Base-by-base conservation (phyloP, 495 filamentous ascomycete species). In the Immersiella caudata region DNA sequence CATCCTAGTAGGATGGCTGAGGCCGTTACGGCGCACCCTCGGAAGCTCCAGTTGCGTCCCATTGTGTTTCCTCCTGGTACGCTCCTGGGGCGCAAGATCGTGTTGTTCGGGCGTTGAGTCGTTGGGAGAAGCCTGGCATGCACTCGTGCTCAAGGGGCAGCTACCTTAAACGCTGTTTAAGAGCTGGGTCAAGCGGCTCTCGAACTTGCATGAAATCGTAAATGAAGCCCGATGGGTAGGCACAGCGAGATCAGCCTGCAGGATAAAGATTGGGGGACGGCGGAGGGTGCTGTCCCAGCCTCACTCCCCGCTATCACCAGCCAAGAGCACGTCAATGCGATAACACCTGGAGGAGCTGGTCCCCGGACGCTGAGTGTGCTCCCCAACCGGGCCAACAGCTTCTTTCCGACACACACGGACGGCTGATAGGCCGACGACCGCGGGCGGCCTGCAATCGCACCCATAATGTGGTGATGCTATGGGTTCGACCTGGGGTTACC, bases 181-280 rank as follows among this genome's bases (percentile, higher is more conserved):
- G 33, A 14, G 29, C 21, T 27, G 51, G 14, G 51, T n/a, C 21
- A 25, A 29, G 51, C 21, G 55, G 64, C 57, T 59, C 64, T 55
- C 21, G 64, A 40, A 0, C 35, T 26, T 54, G 68, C 68, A 70
- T 70, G 35, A 70, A 70, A 25, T 24, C 63, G 40, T 52, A 67
- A 67, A 70, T 66, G 52, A 58, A 26, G 36, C 46, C 49, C 29
- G 11, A 54, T 36, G 56, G 21, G 25, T 0, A 36, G 33, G 29
- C n/a, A 18, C 49, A 33, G 49, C 9, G 63, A 66, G 58, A 69
- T 66, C 67, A 69, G 67, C 62, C 67, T 61, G 50, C 62, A 66
- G 63, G 67, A 55, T 62, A 62, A 66, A 66, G 58, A 33, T 20
- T 9, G 22, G 26, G 56, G 56, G 25, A 27, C 3, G 22, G 25